Evolutionary conservation across 192 early-diverging fungal genomes (phyloP).

Genomic region (Linnemannia hyalina): DNA sequence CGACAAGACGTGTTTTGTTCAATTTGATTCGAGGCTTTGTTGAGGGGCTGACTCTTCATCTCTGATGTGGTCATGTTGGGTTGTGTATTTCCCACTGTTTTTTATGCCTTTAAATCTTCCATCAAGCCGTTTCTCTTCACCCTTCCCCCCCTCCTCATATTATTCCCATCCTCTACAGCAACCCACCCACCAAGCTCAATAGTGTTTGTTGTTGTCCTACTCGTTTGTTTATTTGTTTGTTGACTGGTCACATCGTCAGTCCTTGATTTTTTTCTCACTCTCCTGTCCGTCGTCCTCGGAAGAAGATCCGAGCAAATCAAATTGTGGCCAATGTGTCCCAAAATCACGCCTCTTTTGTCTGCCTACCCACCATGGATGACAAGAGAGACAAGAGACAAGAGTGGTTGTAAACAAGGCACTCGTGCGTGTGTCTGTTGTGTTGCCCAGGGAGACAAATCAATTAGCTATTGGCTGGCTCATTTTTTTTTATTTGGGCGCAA

Average conservation of each 20-base stretch:
- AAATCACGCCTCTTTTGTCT: neutral
- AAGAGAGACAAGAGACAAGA: neutral
- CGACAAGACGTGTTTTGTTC: no score
- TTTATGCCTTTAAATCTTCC: no score
- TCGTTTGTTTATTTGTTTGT: neutral
- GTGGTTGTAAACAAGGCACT: neutral
- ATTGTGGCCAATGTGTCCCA: neutral
- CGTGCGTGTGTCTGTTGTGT: neutral
- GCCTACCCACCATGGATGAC: neutral
- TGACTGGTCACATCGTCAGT: neutral
- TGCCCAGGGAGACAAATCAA: neutral
- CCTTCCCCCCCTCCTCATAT: no score
- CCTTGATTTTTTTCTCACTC: neutral
- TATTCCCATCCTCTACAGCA: no score
- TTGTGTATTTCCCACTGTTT: no score
- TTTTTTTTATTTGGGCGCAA: neutral
- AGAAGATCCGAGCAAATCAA: neutral
- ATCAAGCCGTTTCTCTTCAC: no score
- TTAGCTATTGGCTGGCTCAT: neutral
- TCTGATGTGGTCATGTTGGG: no score
- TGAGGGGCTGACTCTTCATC: no score
- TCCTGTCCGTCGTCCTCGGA: neutral
- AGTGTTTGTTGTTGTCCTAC: no score
- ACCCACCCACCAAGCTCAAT: no score
- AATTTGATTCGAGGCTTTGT: no score